Evolutionary conservation across 179 eudicot species (phyloP).

Genomic region (Actinidia chinensis): DNA sequence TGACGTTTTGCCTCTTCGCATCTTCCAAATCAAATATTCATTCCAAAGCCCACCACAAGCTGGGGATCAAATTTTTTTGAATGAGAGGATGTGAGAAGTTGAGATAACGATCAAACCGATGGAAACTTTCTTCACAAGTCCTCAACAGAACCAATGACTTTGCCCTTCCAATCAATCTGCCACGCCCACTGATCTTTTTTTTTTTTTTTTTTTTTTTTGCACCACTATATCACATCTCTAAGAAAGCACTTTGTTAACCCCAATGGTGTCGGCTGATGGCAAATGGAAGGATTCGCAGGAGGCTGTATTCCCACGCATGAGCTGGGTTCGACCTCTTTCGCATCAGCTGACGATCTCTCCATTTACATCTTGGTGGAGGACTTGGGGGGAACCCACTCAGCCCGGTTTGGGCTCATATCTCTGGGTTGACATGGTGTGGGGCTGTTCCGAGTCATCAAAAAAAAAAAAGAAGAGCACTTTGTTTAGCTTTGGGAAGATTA

Average conservation of each 20-base stretch:
- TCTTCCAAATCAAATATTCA: slow-evolving; percentile 88
- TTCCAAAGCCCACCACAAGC: slow-evolving; percentile 99
- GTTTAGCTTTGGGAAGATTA: slow-evolving; percentile 91
- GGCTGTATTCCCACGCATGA: too few species aligned
- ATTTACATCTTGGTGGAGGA: too few species aligned
- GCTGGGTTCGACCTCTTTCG: too few species aligned
- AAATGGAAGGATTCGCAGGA: too few species aligned
- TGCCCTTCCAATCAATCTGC: slow-evolving; percentile 77
- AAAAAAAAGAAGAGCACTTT: too few species aligned
- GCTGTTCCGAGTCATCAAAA: too few species aligned
- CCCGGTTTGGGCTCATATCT: too few species aligned
- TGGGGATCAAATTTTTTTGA: slow-evolving; percentile 79
- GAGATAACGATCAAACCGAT: slow-evolving; percentile 87
- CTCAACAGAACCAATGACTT: slow-evolving; percentile 94
- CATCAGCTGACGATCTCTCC: too few species aligned
- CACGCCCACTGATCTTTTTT: slow-evolving; percentile 79
- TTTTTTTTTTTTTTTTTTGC: too few species aligned
- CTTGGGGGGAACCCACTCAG: too few species aligned
- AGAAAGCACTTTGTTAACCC: slow-evolving; percentile 80
- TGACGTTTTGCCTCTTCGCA: slow-evolving; percentile 90
- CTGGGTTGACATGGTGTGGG: too few species aligned
- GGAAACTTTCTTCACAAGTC: slow-evolving; percentile 92
- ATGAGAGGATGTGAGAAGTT: slow-evolving; percentile 87
- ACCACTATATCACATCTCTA: slow-evolving; percentile 93
- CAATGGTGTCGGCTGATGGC: too few species aligned